Evolutionary conservation across 2,329 filamentous ascomycete genomes (phyloP).

Genomic region (Diaporthe helianthi): DNA sequence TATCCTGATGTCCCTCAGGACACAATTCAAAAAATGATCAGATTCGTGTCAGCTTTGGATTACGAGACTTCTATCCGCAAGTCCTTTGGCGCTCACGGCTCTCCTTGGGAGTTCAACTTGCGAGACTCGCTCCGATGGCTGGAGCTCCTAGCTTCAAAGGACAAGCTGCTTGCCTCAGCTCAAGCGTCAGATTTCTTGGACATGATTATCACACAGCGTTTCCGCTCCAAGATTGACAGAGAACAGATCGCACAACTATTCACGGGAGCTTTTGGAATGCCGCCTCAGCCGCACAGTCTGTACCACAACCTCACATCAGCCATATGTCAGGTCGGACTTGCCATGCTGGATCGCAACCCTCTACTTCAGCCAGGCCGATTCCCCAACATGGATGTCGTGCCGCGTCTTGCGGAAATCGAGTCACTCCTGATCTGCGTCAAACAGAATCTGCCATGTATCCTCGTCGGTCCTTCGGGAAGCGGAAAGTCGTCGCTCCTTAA

Average conservation of each 20-base stretch:
- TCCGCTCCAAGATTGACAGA: conserved; percentile 76
- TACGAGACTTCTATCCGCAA: conserved; percentile 68
- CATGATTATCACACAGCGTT: conserved; percentile 85
- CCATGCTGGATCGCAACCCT: conserved; percentile 68
- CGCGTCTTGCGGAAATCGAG: conserved; percentile 77
- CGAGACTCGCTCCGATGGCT: conserved; percentile 91
- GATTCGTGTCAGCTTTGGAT: conserved; percentile 83
- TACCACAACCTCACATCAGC: conserved; percentile 72
- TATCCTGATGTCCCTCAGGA: conserved; percentile 69
- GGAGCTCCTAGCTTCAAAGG: conserved; percentile 68
- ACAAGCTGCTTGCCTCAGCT: conserved; percentile 67
- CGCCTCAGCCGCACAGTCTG: conserved; percentile 66
- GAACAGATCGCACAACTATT: conserved; percentile 71
- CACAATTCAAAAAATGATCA: conserved; percentile 72
- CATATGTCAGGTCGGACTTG: conserved; percentile 81
- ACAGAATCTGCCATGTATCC: conserved; percentile 85
- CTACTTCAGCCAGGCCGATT: conserved; percentile 59
- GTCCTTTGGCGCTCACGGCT: conserved; percentile 67
- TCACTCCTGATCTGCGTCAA: conserved; percentile 87
- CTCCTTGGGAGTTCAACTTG: conserved; percentile 96
- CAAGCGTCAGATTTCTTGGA: conserved; percentile 77
- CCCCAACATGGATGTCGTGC: conserved; percentile 57
- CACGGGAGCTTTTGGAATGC: conserved; percentile 63
- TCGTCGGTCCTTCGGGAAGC: conserved; percentile 83
- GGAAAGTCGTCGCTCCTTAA: conserved; percentile 86